Base-by-base conservation (phyloP, 306 rosid genomes). In the Vigna nakashimae region DNA sequence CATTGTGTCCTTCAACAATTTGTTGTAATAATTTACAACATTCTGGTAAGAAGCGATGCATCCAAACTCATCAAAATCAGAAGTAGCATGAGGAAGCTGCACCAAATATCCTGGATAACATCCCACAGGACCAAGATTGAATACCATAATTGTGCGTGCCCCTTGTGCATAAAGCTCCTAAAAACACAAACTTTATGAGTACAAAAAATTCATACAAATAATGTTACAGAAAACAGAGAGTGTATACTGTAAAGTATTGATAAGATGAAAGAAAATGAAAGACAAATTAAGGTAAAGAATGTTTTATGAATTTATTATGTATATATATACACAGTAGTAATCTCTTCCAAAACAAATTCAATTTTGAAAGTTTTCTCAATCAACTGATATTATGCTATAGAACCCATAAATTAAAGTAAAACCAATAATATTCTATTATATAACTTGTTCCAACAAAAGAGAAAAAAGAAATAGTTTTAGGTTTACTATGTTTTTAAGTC, bases 71-170 rank as follows among this genome's bases (percentile, higher is more conserved):
- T 95, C 98, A n/a, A 87, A 20, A 32, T 92, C 98, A 6, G 89
- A 84, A 6, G 88, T 78, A 15, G 51, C 65, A 68, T 86, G 91
- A 49, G 92, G 86, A 84, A 91, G 86, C 67, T 86, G 74, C 64
- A 70, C 96, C 84, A 91, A 67, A 5, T 71, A 17, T 59, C 90
- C 78, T 42, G 97, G 97, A 53, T 89, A 95, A 48, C 98, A 95
- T 58, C 98, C 98, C 45, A 92, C 87, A 0, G 98, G 98, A 28
- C 87, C 98, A 57, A 92, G 86, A 75, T 92, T 95, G 40, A 88
- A 82, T 52, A 91, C 91, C 75, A 88, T 11, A 91, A 91, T 89
- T 45, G 89, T 75, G 3, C 89, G 73, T 59, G 98, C 98, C 0
- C 98, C 98, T 43, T 88, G 65, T 32, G 26, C 85, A 80, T 91